These are phyloP conservation scores for Pyrenophora seminiperda DNA, from an alignment of 2,329 filamentous ascomycete species.

Conservation along the genomic window DNA sequence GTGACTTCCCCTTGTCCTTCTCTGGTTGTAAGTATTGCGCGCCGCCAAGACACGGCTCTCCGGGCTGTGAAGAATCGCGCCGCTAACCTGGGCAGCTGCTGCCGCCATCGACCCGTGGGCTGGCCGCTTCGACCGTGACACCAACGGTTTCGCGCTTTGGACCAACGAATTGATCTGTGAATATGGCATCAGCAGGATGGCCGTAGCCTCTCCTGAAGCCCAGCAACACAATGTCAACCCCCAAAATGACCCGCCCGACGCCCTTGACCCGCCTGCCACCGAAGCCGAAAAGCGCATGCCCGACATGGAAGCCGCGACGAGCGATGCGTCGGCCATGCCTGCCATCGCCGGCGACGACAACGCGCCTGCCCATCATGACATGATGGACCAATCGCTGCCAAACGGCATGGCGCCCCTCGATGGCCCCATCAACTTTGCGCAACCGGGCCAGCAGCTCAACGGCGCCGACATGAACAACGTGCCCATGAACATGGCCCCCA, in stretches of 20 bases:
- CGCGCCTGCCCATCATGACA: slow-evolving; percentile 21
- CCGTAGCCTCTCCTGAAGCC: slow-evolving; percentile 32
- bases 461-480: slow-evolving; percentile 19
- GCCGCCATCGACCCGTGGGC: slow-evolving; percentile 5
- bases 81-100: slow-evolving; percentile 30
- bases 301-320: slow-evolving; percentile 39
- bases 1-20: background rate
- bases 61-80: slow-evolving; percentile 11
- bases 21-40: slow-evolving; percentile 14
- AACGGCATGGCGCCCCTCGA: slow-evolving; percentile 25
- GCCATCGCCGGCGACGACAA: slow-evolving; percentile 6
- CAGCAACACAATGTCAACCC: slow-evolving; percentile 28
- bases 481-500: slow-evolving; percentile 17
- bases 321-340: slow-evolving; percentile 25
- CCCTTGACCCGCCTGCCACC: slow-evolving; percentile 20
- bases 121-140: slow-evolving; percentile 9
- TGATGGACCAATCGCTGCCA: slow-evolving; percentile 8
- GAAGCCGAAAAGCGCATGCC: slow-evolving; percentile 27
- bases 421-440: slow-evolving; percentile 29
- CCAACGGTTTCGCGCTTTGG: background rate
- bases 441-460: slow-evolving; percentile 16
- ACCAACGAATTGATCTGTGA: slow-evolving; percentile 16
- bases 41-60: slow-evolving; percentile 4
- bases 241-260: slow-evolving; percentile 33
- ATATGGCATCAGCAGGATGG: slow-evolving; percentile 42